Evolutionary conservation across 371 early-diverging fungal genomes (phyloP), one percentile per base, ranked within the genome.

Genomic region (Lichtheimia ornata): DNA sequence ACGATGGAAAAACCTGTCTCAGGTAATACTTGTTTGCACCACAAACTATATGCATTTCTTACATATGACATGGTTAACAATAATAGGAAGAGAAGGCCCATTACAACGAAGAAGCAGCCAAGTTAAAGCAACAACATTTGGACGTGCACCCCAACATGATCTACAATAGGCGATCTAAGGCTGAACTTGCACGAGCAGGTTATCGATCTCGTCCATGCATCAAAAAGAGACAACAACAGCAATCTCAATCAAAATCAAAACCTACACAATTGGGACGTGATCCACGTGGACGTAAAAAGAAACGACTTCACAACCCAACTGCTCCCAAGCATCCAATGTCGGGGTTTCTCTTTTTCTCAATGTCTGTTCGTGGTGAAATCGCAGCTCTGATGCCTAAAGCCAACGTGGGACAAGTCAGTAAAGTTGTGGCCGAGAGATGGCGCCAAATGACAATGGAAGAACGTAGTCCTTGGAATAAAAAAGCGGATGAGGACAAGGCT

Each of bases 291-390:
- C 62, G 82, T 20, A 86, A 88, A 59, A 90, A 88, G 67, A 87
- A 86, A 58, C 76, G 81, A 20, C 68, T 73, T 28, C 83, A 85
- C 59, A 83, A 87, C 49, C 84, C 87, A 0, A 74, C 74, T 50
- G 85, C 87, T n/a, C 92, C 92, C 24, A 89, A 89, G 56, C 92
- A 91, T 61, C 91, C 92, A 30, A 90, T 90, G 83, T 88, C 90
- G 1, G 89, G 84, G 7, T 91, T 89, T 63, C 63, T 91, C 20
- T 90, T 86, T 56, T 91, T 83, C 57, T 75, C 89, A 24, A 84
- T 79, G 4, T 70, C 81, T 2, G 85, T 84, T 62, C 70, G 91
- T 15, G 84, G 87, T 2, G 64, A 79, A 5, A 75, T 87, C 43
- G 84, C 85, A 13, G 70, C 76, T 41, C 72, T 80, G 47, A 69